Base-by-base conservation (phyloP, 2,329 filamentous ascomycete genomes). In the Diaporthe amygdali region DNA sequence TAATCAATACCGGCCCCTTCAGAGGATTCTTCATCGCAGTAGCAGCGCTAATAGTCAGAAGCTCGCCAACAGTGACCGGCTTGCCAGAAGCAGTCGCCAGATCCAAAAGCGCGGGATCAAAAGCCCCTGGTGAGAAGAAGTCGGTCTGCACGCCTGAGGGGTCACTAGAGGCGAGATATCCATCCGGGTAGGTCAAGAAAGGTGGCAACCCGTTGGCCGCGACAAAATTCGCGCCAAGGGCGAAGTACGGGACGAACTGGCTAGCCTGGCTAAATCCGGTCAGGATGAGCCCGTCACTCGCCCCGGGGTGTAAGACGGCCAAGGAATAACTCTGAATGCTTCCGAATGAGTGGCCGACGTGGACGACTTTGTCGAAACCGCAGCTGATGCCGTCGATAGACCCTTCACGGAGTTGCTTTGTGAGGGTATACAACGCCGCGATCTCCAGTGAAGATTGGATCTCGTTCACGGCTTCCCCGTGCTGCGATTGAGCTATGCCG, bases 331-430 rank as follows among this genome's bases (percentile, higher is more conserved):
- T 87, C 74, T 89, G 87, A 7, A 85, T 80, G 0, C 89, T 90
- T 39, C 91, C 91, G 74, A 90, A 92, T 0, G 87, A 90, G 81
- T 93, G 90, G 15, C 90, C 91, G 20, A 91, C 83, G 77, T 92
- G 90, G 10, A 90, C 81, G 30, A 89, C 80, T 75, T 87, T 85
- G 54, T 76, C 70, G 74, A 80, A 84, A 41, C 52, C 54, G 25
- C 22, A 44, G 20, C 8, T 5, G 34, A 72, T 52, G 8, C 52
- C 47, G 8, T 37, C 17, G 27, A 71, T 55, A 17, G 37, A 54
- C 9, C 71, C 71, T 6, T 51, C 41, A 5, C 71, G 68, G 54
- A 72, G 71, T 54, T 61, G 27, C 4, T 55, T 15, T 5, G 71
- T 70, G 20, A 72, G 63, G 20, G 69, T 32, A 20, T 71, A 12